Conservation (phyloP, 2,329 filamentous ascomycete genomes). For the Xylariaceae sp. region DNA sequence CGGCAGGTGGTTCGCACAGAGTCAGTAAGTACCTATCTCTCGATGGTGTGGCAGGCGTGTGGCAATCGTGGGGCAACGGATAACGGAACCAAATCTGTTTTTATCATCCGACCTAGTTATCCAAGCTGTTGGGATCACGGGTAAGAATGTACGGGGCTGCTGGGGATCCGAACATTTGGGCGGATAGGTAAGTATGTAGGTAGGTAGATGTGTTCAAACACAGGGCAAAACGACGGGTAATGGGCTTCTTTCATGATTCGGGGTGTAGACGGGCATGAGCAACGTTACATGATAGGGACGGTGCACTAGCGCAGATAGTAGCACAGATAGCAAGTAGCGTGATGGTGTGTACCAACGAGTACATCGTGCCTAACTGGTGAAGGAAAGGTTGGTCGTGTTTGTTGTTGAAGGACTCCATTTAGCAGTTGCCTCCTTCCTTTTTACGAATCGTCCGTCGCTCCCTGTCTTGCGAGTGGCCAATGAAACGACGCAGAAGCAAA, state of each 20-base stretch:
- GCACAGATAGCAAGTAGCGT: too few relatives aligned
- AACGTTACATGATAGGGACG: slow-evolving; percentile 26
- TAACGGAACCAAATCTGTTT: not conserved
- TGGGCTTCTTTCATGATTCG: slow-evolving; percentile 1
- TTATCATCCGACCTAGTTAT: not conserved
- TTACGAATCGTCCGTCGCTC: slow-evolving; percentile 6
- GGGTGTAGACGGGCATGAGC: slow-evolving; percentile 11
- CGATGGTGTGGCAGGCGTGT: too few relatives aligned
- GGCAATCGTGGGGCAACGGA: too few relatives aligned
- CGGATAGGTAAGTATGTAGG: not conserved
- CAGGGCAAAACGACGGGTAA: not conserved
- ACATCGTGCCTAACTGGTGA: not conserved
- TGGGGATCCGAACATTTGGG: too few relatives aligned
- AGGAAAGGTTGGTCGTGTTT: not conserved
- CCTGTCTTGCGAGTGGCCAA: slow-evolving; percentile 18
- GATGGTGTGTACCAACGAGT: too few relatives aligned
- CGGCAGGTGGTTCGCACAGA: too few relatives aligned
- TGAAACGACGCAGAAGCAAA: slow-evolving; percentile 2
- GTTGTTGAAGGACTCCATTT: not conserved
- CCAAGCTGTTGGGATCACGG: not conserved
- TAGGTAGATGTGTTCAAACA: not conserved
- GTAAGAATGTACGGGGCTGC: too few relatives aligned
- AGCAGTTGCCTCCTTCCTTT: not conserved
- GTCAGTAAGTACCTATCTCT: too few relatives aligned
- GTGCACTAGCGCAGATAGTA: not conserved